A percentile compares a stretch with the other conserved stretches of the same genome.
Evolutionary conservation across 2,329 filamentous ascomycete species (phyloP).

Genomic region (Apiospora phragmitis): DNA sequence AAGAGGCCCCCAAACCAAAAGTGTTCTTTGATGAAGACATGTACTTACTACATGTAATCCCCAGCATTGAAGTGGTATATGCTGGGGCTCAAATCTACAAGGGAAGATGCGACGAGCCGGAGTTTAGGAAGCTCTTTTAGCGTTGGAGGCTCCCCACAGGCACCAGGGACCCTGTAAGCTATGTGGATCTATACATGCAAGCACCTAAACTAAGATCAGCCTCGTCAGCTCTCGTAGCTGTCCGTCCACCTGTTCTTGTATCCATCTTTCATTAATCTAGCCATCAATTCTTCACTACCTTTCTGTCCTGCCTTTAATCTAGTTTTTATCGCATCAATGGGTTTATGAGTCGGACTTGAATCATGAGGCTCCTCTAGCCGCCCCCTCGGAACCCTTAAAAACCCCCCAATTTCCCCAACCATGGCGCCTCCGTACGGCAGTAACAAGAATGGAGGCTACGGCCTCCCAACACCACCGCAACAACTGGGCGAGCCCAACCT

Average conservation of each 20-base stretch:
- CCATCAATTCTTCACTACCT: background rate
- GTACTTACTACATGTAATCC: background rate
- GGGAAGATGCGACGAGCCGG: background rate
- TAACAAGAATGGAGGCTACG: constrained; percentile 3
- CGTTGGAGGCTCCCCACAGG: background rate
- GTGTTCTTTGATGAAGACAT: background rate
- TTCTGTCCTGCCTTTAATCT: background rate
- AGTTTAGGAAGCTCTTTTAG: background rate
- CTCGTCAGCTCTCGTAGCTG: background rate
- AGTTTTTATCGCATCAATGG: background rate
- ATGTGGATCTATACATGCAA: background rate
- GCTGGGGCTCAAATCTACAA: no score
- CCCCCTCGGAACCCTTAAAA: background rate
- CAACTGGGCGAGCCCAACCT: constrained; percentile 7
- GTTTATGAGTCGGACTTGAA: background rate
- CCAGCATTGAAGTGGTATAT: background rate
- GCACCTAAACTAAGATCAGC: background rate
- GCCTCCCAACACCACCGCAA: background rate
- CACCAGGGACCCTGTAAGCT: background rate
- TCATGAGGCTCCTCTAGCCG: background rate
- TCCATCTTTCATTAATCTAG: background rate
- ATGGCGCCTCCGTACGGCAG: constrained; percentile 8
- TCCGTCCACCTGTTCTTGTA: background rate
- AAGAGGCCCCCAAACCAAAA: background rate
- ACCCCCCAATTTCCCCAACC: constrained; percentile 9